A percentile compares a stretch with the other conserved stretches of the same genome.
phyloP scores from a whole-genome alignment of 805 yeast genomes.

The Teunomyces barrocoloradensis region DNA sequence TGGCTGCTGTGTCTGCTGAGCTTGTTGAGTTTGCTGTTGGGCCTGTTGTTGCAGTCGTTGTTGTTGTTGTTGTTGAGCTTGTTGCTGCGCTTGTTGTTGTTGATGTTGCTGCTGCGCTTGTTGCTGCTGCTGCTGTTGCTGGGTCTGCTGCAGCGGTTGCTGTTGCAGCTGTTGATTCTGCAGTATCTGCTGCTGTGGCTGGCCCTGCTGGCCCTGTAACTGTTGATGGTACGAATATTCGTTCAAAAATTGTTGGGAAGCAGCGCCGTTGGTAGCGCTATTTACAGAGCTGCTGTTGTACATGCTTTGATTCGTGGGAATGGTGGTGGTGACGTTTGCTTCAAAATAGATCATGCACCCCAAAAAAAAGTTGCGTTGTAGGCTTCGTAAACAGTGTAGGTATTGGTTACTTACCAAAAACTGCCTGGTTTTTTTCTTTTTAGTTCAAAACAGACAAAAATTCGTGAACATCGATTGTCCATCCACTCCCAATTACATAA shows the following conservation, averaged over 20 bases:
- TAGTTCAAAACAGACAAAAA: background rate
- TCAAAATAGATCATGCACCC: conserved; percentile 16
- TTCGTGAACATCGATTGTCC: background rate
- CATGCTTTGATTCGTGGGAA: conserved; percentile 9
- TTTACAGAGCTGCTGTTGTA: conserved; percentile 5
- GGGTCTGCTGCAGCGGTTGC: conserved; percentile 8
- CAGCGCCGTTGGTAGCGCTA: conserved; percentile 6
- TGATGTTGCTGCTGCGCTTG: conserved; percentile 2
- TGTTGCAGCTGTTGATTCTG: conserved; percentile 7
- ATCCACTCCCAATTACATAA: background rate
- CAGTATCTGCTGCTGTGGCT: conserved; percentile 7
- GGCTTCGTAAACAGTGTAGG: background rate
- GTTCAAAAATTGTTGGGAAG: conserved; percentile 6
- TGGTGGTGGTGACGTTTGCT: conserved; percentile 17
- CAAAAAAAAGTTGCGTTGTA: background rate
- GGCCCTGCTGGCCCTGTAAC: conserved; percentile 9
- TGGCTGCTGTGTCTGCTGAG: conserved; percentile 4
- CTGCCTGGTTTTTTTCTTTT: background rate
- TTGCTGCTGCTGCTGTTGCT: conserved; percentile 10
- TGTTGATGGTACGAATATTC: conserved; percentile 14
- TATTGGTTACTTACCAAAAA: too few relatives aligned
- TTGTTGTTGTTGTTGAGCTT: conserved; percentile 6
- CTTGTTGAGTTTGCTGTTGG: too few relatives aligned
- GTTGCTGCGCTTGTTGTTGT: conserved; percentile 4
- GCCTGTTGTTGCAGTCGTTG: conserved; percentile 1